Evolutionary conservation across 1,284 basidiomycete genomes (phyloP), one percentile per base, ranked within the genome.

Genomic region (Prillingera fragicola): DNA sequence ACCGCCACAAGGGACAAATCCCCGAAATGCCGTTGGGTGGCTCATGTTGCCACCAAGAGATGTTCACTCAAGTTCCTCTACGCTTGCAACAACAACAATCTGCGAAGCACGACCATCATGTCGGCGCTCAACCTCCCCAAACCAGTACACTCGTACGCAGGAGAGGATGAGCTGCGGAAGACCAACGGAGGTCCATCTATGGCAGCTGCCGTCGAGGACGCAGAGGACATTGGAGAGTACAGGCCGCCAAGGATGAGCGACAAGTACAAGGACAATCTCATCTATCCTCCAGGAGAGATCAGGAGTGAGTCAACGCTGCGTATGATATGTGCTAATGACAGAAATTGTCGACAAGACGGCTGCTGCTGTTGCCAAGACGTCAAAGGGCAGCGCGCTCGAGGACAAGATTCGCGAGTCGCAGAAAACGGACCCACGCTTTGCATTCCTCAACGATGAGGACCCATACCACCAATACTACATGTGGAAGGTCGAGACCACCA

Each of bases 391-490:
- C 12, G 81, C 84, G 57, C 90, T 97, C 60, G 92, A 96, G 73
- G 87, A 90, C 69, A 92, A 92, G 76, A 90, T 97, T 67, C 82
- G 89, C 59, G 88, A 94, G 73, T 83, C 85, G 63, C 90, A 92
- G 71, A 87, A 88, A 74, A 80, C 82, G 54, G 91, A 96, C 75
- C 87, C 90, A 54, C 90, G 94, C 73, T 96, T 96, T 77, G 87
- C 90, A 45, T 97, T 97, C 76, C 78, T 97, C 69, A 90, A 91
- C 74, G 65, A 70, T 39, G 81, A 82, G 45, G 92, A 97, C 77
- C 88, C 92, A 58, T 97, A 94, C 75, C 87, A 96, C 81, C 85
- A 86, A 53, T 96, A 97, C 75, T 97, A 97, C 70, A 81, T 85
- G 63, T 82, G 91, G 75, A 82, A 85, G 65, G 81, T 91, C 72